Base-by-base conservation (phyloP, 2,329 filamentous ascomycete genomes). In the Polytolypa hystricis region DNA sequence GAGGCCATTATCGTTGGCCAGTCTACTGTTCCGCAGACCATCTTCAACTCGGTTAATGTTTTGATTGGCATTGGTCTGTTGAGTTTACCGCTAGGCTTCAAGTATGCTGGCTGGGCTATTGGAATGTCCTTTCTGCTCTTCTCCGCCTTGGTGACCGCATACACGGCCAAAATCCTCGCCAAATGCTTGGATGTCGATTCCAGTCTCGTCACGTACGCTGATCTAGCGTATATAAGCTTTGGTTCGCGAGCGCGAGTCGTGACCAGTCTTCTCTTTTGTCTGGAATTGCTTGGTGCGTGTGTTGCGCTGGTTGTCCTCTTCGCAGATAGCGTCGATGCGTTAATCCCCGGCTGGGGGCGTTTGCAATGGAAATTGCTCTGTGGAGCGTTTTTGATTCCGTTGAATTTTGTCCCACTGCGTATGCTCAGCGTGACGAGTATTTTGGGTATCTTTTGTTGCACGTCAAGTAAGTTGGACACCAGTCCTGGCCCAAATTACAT, bases 21-120 rank as follows among this genome's bases (percentile, higher is more conserved):
- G 63, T 93, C 85, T n/a, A 98, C 89, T 1, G 69, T 96, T 11
- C 86, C 86, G 0, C 89, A 96, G 64, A 96, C 89, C 5, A 74
- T 95, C 43, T 93, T 96, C 69, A 98, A 98, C 61, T 93, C 85
- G 3, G 89, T 89, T 55, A 94, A 94, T 47, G 84, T 93, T 34
- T 66, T 95, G 41, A 89, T 95, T 42, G 87, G 87, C 11, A 80
- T 98, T 19, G 89, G 89, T 1, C 65, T 98, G 19, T 70, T 98
- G 34, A 93, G 84, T 58, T 66, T 98, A 37, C 91, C 89, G 4
- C 71, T 96, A 53, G 89, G 84, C 4, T 68, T 96, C 51, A 84
- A 79, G 51, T 86, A 93, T 57, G 79, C 84, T 9, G 89, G 86
- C 33, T 94, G 87, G 87, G 60, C 94, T 27, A 74, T 85, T 42